Percentiles rank a stretch among this genome's conserved stretches.
Conservation (phyloP, 75 land plant species). For the Ceratopteris richardii region DNA sequence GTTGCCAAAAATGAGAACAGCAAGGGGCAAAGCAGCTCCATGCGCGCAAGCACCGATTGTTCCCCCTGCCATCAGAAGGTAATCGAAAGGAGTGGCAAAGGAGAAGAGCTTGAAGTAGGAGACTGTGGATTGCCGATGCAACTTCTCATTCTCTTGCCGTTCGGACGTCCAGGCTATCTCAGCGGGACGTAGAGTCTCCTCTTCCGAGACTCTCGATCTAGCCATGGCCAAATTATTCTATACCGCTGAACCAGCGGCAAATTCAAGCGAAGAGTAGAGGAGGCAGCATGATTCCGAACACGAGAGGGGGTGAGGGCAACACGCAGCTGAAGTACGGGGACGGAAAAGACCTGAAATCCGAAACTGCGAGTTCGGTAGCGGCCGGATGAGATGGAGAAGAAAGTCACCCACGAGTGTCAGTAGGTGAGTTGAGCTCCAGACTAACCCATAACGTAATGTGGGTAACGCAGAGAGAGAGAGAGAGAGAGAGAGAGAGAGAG, state of each 20-base stretch:
- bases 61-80: slow-evolving; percentile 22
- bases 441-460: no score
- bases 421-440: no score
- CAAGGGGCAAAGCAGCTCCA: slow-evolving; percentile 28
- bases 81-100: slow-evolving; percentile 18
- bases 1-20: slow-evolving; percentile 24
- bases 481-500: neutral
- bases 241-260: neutral
- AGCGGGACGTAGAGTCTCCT: neutral
- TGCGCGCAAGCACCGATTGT: slow-evolving; percentile 22
- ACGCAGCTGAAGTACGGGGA: no score
- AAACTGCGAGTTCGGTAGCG: no score
- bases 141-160: neutral
- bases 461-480: neutral
- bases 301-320: no score
- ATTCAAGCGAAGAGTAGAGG: neutral
- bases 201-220: neutral
- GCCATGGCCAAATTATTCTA: neutral
- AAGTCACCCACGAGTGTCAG: no score
- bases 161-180: no score
- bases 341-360: no score
- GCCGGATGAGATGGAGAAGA: no score
- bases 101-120: slow-evolving; percentile 16
- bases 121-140: neutral
- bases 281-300: neutral